Percentiles rank a stretch among this genome's conserved stretches.
Conservation (phyloP, 441 rosid genomes). For the Erodium trifolium region DNA sequence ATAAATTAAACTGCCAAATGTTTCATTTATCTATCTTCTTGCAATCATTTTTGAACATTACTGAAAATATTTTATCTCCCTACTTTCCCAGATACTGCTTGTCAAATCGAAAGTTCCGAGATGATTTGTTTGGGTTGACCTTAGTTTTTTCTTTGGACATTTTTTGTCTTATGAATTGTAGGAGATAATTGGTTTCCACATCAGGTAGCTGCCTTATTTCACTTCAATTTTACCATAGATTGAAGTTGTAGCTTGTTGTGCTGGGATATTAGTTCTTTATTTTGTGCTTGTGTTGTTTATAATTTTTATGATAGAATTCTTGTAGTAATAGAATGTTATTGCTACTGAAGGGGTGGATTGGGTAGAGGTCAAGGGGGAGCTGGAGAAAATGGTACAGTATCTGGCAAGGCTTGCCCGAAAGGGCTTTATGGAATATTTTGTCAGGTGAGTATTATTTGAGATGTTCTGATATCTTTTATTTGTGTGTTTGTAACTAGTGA, state of each 20-base stretch:
- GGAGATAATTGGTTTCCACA: not conserved
- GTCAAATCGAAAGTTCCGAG: not conserved
- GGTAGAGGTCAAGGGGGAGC: constrained; percentile 44
- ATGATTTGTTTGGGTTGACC: not conserved
- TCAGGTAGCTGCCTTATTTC: not conserved
- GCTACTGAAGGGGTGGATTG: constrained; percentile 59
- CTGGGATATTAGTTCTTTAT: constrained; percentile 8
- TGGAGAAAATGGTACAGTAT: constrained; percentile 82
- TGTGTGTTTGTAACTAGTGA: not conserved
- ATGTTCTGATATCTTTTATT: constrained; percentile 6
- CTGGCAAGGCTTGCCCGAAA: constrained; percentile 87
- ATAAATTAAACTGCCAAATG: not conserved
- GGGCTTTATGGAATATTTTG: constrained; percentile 94
- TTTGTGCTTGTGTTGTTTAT: not conserved
- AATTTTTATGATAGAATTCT: constrained; percentile 7
- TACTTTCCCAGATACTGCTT: not conserved
- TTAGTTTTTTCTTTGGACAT: not conserved
- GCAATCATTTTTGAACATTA: not conserved
- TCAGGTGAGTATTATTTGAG: constrained; percentile 37
- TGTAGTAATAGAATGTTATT: constrained; percentile 10
- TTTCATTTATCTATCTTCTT: not conserved
- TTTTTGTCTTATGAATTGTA: not conserved
- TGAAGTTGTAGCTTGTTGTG: constrained; percentile 13
- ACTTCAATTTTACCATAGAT: not conserved
- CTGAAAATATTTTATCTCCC: not conserved